Evolutionary conservation across 768 basidiomycete genomes (phyloP).

Genomic region (Punctularia strigosozonata): DNA sequence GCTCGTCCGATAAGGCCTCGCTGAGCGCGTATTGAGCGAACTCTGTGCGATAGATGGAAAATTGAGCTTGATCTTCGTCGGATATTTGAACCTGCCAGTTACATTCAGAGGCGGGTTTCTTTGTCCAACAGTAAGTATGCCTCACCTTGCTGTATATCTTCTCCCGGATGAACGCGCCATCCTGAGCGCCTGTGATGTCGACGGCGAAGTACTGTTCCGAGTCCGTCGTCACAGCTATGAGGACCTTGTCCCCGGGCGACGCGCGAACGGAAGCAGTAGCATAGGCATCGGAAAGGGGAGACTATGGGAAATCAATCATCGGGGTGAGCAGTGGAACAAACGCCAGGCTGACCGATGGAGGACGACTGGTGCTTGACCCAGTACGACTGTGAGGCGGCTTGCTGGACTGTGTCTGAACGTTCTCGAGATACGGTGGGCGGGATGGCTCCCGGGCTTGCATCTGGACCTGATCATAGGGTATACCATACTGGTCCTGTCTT

Average conservation of each 20-base stretch:
- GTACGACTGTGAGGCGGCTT: neutral
- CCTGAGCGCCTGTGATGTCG: constrained; percentile 54
- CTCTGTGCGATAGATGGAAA: constrained; percentile 80
- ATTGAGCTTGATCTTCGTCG: constrained; percentile 71
- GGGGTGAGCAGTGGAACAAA: neutral
- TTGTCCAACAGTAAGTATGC: constrained; percentile 7
- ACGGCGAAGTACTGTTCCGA: constrained; percentile 67
- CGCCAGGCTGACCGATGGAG: neutral
- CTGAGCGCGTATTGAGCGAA: constrained; percentile 71
- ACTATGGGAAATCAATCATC: constrained; percentile 16
- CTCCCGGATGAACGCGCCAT: constrained; percentile 63
- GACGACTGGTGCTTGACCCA: neutral
- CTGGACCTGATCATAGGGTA: neutral
- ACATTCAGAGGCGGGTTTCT: constrained; percentile 1
- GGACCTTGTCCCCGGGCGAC: constrained; percentile 16
- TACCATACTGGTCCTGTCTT: constrained; percentile 11
- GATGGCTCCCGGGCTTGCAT: neutral
- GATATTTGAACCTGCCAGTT: constrained; percentile 55
- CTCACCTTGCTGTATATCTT: constrained; percentile 70
- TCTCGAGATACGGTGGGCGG: neutral
- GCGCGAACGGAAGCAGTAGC: constrained; percentile 16
- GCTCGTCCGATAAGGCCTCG: constrained; percentile 59
- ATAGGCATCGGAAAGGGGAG: constrained; percentile 28
- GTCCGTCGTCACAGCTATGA: constrained; percentile 65
- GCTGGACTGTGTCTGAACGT: neutral